Percentiles rank a stretch among this genome's conserved stretches.
Conservation (phyloP, 768 basidiomycete species). For the Agrocybe chaxingu region DNA sequence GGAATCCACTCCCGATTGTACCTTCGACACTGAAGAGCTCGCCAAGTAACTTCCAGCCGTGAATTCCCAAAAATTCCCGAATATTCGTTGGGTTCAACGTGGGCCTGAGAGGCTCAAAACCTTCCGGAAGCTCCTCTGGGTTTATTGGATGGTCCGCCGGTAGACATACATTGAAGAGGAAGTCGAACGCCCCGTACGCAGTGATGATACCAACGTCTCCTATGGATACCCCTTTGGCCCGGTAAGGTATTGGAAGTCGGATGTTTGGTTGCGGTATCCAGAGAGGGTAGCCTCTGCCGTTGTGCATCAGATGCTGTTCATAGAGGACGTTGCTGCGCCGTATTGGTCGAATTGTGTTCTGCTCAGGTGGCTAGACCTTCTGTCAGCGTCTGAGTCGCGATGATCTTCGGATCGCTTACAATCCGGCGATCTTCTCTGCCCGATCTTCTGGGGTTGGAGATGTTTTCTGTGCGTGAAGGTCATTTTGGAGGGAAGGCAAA, state of each 20-base stretch:
- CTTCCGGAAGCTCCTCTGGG: constrained; percentile 19
- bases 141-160: constrained; percentile 25
- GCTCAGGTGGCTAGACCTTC: too few species aligned
- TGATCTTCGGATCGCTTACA: too few species aligned
- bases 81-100: constrained; percentile 2
- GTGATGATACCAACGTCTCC: constrained; percentile 38
- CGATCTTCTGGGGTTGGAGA: too few species aligned
- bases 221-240: constrained; percentile 25
- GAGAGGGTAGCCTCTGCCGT: constrained; percentile 29
- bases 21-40: constrained; percentile 6
- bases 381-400: too few species aligned
- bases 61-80: constrained; percentile 1
- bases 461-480: too few species aligned
- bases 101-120: constrained; percentile 7
- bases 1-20: neutral
- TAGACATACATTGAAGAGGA: constrained; percentile 34
- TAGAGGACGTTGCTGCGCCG: constrained; percentile 2
- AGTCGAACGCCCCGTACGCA: constrained; percentile 29
- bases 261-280: constrained; percentile 29
- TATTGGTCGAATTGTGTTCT: too few species aligned
- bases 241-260: constrained; percentile 21
- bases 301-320: constrained; percentile 12
- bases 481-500: too few species aligned
- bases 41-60: constrained; percentile 6
- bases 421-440: too few species aligned